Conservation (phyloP, 2,329 filamentous ascomycete genomes). For the Raffaelea arxii region DNA sequence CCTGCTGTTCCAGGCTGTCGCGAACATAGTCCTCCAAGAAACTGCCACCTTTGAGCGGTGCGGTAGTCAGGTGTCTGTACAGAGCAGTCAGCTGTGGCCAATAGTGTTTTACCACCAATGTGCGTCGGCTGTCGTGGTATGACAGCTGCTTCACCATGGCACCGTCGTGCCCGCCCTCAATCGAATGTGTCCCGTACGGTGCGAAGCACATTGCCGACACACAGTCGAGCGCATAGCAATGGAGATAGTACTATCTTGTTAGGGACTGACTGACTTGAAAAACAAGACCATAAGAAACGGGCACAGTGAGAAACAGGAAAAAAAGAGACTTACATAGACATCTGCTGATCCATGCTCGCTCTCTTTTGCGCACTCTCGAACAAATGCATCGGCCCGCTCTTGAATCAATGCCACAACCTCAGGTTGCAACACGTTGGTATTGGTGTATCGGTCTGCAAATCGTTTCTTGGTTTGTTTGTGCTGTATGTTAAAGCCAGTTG, state of each 20-base stretch:
- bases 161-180: constrained; percentile 5
- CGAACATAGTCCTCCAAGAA: constrained; percentile 3
- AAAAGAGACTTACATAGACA: constrained; percentile 6
- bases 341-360: constrained; percentile 1
- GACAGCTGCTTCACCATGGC: constrained; percentile 4
- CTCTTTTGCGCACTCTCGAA: not conserved
- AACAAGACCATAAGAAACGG: no score
- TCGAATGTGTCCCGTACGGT: constrained; percentile 6
- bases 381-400: constrained; percentile 8
- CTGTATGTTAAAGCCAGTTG: not conserved
- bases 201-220: constrained; percentile 6
- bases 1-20: not conserved
- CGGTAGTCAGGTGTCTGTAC: not conserved
- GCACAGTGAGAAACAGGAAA: no score
- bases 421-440: constrained; percentile 2
- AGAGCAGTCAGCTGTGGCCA: not conserved
- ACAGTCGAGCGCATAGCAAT: constrained; percentile 10
- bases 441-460: constrained; percentile 6
- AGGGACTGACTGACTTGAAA: not conserved
- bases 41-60: constrained; percentile 2
- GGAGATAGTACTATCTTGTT: constrained; percentile 1
- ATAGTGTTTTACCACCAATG: constrained; percentile 2
- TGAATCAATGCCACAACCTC: not conserved
- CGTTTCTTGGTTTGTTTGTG: constrained; percentile 5
- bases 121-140: constrained; percentile 7